Evolutionary conservation across 305 asterid genomes (phyloP), one percentile per base, ranked within the genome.

Genomic region (Rubia occidens): DNA sequence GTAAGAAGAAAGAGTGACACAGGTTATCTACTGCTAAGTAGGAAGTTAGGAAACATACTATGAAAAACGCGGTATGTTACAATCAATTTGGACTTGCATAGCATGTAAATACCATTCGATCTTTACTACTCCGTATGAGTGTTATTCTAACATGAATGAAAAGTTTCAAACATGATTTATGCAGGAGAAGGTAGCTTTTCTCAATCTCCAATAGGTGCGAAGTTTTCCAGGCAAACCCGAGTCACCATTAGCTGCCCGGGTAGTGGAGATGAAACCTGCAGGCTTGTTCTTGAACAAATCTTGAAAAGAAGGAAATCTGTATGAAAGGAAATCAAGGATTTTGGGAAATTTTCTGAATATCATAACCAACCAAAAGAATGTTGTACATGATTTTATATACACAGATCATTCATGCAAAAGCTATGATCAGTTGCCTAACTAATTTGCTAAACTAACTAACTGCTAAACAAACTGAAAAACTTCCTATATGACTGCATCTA

Each of bases 211-310:
- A 21, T 59, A 1, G 29, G 42, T 51, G 61, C 24, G 0, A 75
- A 42, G 76, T 45, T 74, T 32, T 70, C 40, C 18, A 74, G 29
- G 59, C 84, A 32, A 17, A 71, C 82, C 32, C 79, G 96, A 74
- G 87, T 89, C 68, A 76, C 82, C 20, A 72, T 92, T 24, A 78
- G 83, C 49, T 87, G 85, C 71, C 84, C 79, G 1, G 84, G 78
- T 43, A 80, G 77, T 70, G 78, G 77, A 8, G 84, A 84, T 43
- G 64, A 1, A 42, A 74, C 79, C 53, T 85, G 81, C 67, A 75
- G 72, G 63, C 72, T 82, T 64, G 80, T 92, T 72, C 73, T 75
- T n/a, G n/a, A n/a, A n/a, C n/a, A n/a, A n/a, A n/a, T n/a, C n/a
- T n/a, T n/a, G n/a, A n/a, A n/a, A n/a, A n/a, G n/a, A n/a, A n/a